These are phyloP conservation scores for Talaromyces ruber DNA, from an alignment of 495 filamentous ascomycete genomes.

Conservation along the genomic window DNA sequence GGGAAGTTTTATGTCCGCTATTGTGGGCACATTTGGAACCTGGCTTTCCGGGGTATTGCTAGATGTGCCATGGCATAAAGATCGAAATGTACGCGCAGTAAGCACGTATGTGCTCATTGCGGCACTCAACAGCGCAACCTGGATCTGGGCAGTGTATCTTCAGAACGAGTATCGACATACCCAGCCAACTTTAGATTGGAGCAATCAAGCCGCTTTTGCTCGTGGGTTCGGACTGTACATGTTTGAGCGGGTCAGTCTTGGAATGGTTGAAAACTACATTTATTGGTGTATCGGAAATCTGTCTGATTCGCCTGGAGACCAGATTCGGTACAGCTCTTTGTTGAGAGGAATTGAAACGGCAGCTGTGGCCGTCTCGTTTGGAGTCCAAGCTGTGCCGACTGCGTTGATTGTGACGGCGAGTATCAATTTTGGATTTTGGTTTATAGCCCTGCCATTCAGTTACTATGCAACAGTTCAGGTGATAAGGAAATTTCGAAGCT, in stretches of 20 bases:
- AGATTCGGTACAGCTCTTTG: constrained; percentile 34
- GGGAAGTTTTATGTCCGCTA: constrained; percentile 34
- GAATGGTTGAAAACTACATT: constrained; percentile 37
- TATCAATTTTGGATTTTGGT: constrained; percentile 34
- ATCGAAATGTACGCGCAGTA: constrained; percentile 13
- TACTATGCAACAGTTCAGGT: constrained; percentile 35
- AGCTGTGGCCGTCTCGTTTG: constrained; percentile 30
- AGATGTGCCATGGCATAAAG: constrained; percentile 14
- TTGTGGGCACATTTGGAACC: constrained; percentile 38
- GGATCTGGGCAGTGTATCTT: constrained; percentile 20
- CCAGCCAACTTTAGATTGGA: constrained; percentile 15
- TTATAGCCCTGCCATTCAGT: constrained; percentile 31
- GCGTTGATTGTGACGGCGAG: constrained; percentile 29
- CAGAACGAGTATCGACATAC: constrained; percentile 19
- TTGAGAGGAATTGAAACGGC: constrained; percentile 34
- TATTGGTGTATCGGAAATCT: constrained; percentile 38
- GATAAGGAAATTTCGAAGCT: constrained; percentile 26
- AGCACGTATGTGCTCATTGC: constrained; percentile 15
- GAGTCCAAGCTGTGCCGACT: constrained; percentile 34
- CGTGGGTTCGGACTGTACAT: constrained; percentile 34
- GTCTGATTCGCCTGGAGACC: constrained; percentile 30
- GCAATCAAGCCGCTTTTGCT: constrained; percentile 19
- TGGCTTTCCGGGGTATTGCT: constrained; percentile 14
- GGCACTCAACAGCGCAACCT: constrained; percentile 14
- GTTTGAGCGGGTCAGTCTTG: constrained; percentile 27